Base-by-base conservation (phyloP, 495 filamentous ascomycete species). In the Opeltia flavorubescens region DNA sequence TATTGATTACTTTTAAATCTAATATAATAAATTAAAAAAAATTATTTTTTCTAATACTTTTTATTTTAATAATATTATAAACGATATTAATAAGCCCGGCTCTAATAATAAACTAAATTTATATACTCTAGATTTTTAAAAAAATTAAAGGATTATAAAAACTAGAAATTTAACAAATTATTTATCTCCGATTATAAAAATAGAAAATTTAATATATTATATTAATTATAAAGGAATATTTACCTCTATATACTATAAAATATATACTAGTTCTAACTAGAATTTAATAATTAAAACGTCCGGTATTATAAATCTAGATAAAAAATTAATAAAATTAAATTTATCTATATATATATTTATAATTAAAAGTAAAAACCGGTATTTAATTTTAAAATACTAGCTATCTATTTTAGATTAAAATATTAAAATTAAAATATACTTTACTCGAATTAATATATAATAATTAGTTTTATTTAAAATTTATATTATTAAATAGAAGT, bases 301-400 rank as follows among this genome's bases (percentile, higher is more conserved):
- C 6, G 66, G 63, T 33, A 64, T 65, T 1, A 57, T 68, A 3
- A 59, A 62, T 21, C 76, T 78, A 36, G 66, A 81, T 69, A 75
- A 74, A 6, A 76, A 86, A 48, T 63, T 61, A 18, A 85, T 88
- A 50, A 82, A 75, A 48, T 76, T 80, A 0, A 91, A 89, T 1
- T 89, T 82, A 20, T 95, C 91, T 1, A 78, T 98, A 31, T 98
- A 91, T n/a, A n/a, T n/a, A 89, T 91, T 96, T 54, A 95, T 98
- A 89, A 95, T 89, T 0, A 84, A 91, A 55, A 84, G 79, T 12
- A 84, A 85, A 54, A 89, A 98, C 54, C 83, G 91, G 0, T 77
- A 84, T 48, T 65, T 84, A 5, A 84, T 95, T 6, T 77, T 85
- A 0, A 89, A 95, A 53, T 95, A 94, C 59, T 98, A 89, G 72